Base-by-base conservation (phyloP, 139 green algal species). In the Edaphochlamys debaryana region DNA sequence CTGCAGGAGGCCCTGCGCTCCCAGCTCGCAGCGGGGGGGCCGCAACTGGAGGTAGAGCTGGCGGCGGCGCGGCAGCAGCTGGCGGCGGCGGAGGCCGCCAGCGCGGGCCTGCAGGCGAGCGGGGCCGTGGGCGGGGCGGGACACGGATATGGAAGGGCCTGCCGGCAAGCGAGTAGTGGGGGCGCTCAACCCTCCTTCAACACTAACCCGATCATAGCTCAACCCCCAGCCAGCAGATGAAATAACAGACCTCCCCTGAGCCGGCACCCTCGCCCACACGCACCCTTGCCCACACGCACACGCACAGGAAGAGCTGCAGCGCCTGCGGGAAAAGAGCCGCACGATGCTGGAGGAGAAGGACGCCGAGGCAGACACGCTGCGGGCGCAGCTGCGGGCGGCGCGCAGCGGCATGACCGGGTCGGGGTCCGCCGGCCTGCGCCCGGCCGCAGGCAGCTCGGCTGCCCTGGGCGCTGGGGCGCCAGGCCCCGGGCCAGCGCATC, bases 321-420 rank as follows among this genome's bases (percentile, higher is more conserved):
- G 71, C 27, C 56, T 92, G 66, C 77, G 88, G 25, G 71, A 88
- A 62, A 67, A 77, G 41, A 82, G 58, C n/a, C 84, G 85, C 32
- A 37, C 54, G 5, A 60, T 92, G 27, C 34, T 92, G 42, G 88
- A 92, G 72, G 81, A 92, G 71, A 86, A 87, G 56, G 88, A 92
- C 30, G n/a, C 41, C 0, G 80, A 88, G 56, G 60, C 87, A 2
- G 88, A 92, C 36, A 67, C 41, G 4, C 64, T 92, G 48, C 67
- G 77, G 5, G 66, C 66, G 38, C 76, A 85, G 81, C 77, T 88
- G 67, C 80, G 88, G 1, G 25, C 41, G 52, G 69, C 76, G 20
- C 79, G 77, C 38, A 4, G 56, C 0, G 11, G 58, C 41, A 32
- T 20, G 6, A 3, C 48, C 32, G 22, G 32, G 66, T 25, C 27